A percentile compares a stretch with the other conserved stretches of the same genome.
phyloP scores from a whole-genome alignment of 768 basidiomycete genomes.

The Boletus vermiculosoides region DNA sequence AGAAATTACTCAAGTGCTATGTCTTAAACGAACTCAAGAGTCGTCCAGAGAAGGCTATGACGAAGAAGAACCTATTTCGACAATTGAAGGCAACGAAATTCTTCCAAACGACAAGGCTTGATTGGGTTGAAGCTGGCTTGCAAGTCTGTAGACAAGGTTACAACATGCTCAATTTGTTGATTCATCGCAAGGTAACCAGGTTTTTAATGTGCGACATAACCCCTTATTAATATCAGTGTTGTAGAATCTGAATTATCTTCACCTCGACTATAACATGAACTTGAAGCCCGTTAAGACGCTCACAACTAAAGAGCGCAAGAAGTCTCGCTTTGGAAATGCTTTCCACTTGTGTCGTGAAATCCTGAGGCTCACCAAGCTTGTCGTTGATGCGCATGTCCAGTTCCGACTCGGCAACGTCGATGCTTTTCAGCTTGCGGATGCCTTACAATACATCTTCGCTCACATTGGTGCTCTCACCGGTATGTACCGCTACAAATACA shows the following conservation, averaged over 20 bases:
- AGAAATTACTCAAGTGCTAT: slow-evolving; percentile 94
- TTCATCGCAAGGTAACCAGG: slow-evolving; percentile 84
- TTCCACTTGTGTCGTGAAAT: slow-evolving; percentile 99
- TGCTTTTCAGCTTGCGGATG: slow-evolving; percentile 98
- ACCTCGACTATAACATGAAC: slow-evolving; percentile 98
- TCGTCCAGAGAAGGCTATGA: slow-evolving; percentile 92
- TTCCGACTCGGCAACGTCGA: slow-evolving; percentile 98
- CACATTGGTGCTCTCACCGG: slow-evolving; percentile 98
- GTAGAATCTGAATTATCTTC: slow-evolving; percentile 89
- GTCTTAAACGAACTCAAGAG: slow-evolving; percentile 93
- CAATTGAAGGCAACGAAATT: slow-evolving; percentile 99
- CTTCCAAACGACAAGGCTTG: slow-evolving; percentile 96
- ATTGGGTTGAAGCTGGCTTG: slow-evolving; percentile 99
- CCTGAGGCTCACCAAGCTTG: slow-evolving; percentile 93
- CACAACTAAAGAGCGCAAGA: slow-evolving; percentile 99
- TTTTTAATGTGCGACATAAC: neutral
- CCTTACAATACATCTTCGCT: slow-evolving; percentile 94
- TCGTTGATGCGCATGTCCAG: slow-evolving; percentile 98
- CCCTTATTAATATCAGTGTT: neutral
- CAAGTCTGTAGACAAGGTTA: slow-evolving; percentile 99
- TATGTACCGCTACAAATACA: slow-evolving; percentile 99
- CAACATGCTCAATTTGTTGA: slow-evolving; percentile 98
- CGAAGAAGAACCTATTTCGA: slow-evolving; percentile 95
- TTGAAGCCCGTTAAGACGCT: slow-evolving; percentile 96
- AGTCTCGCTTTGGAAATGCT: slow-evolving; percentile 99